A percentile compares a stretch with the other conserved stretches of the same genome.
Evolutionary conservation across 2,329 filamentous ascomycete genomes (phyloP).

Genomic region (Pseudocercospora macadamiae): DNA sequence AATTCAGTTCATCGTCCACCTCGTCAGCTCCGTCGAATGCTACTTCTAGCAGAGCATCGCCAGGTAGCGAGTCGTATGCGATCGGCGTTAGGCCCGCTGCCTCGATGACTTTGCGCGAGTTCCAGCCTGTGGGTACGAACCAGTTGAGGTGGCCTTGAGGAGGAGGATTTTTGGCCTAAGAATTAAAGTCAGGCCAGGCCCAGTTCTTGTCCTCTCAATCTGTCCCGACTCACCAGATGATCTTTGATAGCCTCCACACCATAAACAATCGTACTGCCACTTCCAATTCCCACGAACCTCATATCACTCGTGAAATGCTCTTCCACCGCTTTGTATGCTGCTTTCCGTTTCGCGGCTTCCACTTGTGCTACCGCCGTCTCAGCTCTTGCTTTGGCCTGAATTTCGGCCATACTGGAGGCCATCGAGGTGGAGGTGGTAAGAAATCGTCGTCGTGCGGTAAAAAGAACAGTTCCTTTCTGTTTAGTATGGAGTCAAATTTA

Average conservation of each 20-base stretch:
- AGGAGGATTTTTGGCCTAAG: conserved; percentile 32
- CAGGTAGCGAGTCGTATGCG: conserved; percentile 74
- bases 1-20: conserved; percentile 90
- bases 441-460: too few relatives aligned
- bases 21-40: conserved; percentile 97
- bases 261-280: conserved; percentile 79
- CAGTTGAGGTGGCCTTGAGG: conserved; percentile 65
- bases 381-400: not conserved
- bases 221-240: conserved; percentile 54
- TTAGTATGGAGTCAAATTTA: too few relatives aligned
- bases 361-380: conserved; percentile 41
- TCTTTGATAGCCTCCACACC: conserved; percentile 78
- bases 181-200: too few relatives aligned
- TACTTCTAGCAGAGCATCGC: conserved; percentile 72
- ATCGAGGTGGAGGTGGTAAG: not conserved
- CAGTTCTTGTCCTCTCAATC: too few relatives aligned
- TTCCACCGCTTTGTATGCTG: conserved; percentile 72
- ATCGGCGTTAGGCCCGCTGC: conserved; percentile 75
- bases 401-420: not conserved
- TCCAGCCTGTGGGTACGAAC: conserved; percentile 91
- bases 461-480: too few relatives aligned
- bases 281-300: conserved; percentile 76
- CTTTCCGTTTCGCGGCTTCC: conserved; percentile 74
- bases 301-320: conserved; percentile 69
- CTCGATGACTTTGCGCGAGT: conserved; percentile 84